These are phyloP conservation scores for Echium plantagineum DNA, from an alignment of 257 asterid genomes.

Conservation along the genomic window DNA sequence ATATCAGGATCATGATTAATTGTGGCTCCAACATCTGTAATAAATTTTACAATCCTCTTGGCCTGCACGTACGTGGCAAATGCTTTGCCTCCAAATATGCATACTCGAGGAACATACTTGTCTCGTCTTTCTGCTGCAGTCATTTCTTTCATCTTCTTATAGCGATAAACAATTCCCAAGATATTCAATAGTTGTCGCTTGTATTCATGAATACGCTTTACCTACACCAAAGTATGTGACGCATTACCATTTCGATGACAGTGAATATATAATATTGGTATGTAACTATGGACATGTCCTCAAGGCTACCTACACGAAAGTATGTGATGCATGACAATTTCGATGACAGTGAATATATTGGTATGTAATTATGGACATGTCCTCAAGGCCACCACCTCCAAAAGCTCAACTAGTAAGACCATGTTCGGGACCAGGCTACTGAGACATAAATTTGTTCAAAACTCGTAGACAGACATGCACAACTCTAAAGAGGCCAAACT, in stretches of 20 bases:
- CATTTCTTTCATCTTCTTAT: constrained; percentile 51
- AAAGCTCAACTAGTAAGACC: background rate
- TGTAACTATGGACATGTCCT: too few relatives aligned
- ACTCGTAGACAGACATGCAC: too few relatives aligned
- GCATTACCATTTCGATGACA: background rate
- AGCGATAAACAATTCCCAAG: constrained; percentile 45
- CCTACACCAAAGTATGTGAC: constrained; percentile 21
- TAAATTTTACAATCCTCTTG: constrained; percentile 47
- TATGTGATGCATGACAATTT: background rate
- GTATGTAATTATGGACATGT: too few relatives aligned
- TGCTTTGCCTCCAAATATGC: constrained; percentile 58
- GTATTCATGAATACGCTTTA: constrained; percentile 54
- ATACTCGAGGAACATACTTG: constrained; percentile 48
- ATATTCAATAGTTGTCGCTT: constrained; percentile 46
- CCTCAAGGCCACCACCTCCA: background rate
- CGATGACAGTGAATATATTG: background rate
- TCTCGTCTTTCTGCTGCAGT: constrained; percentile 30
- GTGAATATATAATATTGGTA: background rate
- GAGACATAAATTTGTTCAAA: background rate
- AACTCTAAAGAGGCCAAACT: too few relatives aligned
- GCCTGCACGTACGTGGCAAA: constrained; percentile 52
- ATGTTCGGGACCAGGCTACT: background rate
- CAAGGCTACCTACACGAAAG: constrained; percentile 24
- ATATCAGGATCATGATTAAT: constrained; percentile 51
- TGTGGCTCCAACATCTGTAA: constrained; percentile 50